Percentiles rank a stretch among this genome's conserved stretches.
Conservation (phyloP, 345 rosid genomes). For the Erucastrum elatum region DNA sequence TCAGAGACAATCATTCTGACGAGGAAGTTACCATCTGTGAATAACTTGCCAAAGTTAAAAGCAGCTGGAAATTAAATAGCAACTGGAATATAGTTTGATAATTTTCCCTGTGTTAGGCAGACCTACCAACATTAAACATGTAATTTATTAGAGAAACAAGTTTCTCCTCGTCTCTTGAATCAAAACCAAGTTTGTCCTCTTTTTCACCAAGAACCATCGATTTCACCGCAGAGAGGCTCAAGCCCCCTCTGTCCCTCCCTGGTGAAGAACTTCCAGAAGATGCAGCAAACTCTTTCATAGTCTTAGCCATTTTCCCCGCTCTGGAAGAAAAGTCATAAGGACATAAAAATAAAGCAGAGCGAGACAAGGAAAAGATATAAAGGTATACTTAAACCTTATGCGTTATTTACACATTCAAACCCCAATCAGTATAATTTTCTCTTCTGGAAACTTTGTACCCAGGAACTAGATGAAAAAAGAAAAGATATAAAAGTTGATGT, state of each 20-base stretch:
- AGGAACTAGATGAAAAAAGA: constrained; percentile 3
- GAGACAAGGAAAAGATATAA: too few species aligned
- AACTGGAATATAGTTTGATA: constrained; percentile 26
- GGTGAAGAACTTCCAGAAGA: constrained; percentile 84
- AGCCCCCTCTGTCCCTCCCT: constrained; percentile 68
- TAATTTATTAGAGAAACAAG: constrained; percentile 52
- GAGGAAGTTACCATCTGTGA: constrained; percentile 81
- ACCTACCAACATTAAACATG: constrained; percentile 73
- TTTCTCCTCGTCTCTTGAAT: constrained; percentile 68
- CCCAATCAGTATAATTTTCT: neutral
- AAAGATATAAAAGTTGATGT: neutral
- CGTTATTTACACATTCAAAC: constrained; percentile 1
- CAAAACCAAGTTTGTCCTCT: constrained; percentile 65
- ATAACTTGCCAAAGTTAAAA: constrained; percentile 75
- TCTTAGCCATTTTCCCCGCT: constrained; percentile 64
- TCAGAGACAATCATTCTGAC: constrained; percentile 59
- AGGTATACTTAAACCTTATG: neutral
- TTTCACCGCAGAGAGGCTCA: constrained; percentile 86
- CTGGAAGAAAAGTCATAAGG: constrained; percentile 42
- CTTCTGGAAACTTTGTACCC: neutral
- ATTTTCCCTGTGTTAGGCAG: neutral
- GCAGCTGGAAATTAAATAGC: constrained; percentile 56
- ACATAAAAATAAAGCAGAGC: constrained; percentile 14
- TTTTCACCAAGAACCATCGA: constrained; percentile 90
- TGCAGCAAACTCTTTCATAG: constrained; percentile 75